Evolutionary conservation across 768 basidiomycete species (phyloP).

Genomic region (Kondoa malvinella): DNA sequence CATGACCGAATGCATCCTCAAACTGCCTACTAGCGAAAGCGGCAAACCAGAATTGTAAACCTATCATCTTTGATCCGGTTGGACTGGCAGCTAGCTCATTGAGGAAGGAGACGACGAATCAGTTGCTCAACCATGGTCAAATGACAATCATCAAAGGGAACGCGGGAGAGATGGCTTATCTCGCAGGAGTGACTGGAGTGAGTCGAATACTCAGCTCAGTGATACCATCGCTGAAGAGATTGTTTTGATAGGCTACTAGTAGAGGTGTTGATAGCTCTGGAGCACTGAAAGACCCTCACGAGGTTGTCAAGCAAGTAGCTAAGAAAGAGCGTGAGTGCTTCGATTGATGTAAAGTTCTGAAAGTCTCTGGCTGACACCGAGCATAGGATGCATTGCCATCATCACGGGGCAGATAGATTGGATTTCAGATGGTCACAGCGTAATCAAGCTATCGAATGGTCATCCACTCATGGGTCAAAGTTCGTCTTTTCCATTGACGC

Average conservation of each 20-base stretch:
- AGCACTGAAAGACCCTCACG: slow-evolving; percentile 57
- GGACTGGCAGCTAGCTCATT: slow-evolving; percentile 68
- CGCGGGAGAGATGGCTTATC: slow-evolving; percentile 65
- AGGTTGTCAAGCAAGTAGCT: slow-evolving; percentile 54
- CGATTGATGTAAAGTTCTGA: neutral
- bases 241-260: slow-evolving; percentile 51
- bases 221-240: too few relatives aligned
- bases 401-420: slow-evolving; percentile 68
- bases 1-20: too few relatives aligned
- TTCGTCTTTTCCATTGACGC: neutral
- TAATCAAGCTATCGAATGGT: slow-evolving; percentile 60
- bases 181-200: slow-evolving; percentile 62
- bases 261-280: slow-evolving; percentile 79
- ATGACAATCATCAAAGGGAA: slow-evolving; percentile 81
- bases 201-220: too few relatives aligned
- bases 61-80: slow-evolving; percentile 79
- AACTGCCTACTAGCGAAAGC: too few relatives aligned
- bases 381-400: slow-evolving; percentile 56
- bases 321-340: slow-evolving; percentile 46
- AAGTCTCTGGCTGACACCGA: too few relatives aligned
- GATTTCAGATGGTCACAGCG: slow-evolving; percentile 58
- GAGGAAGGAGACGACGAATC: slow-evolving; percentile 44
- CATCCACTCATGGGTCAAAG: slow-evolving; percentile 54
- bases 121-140: slow-evolving; percentile 21
- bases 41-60: slow-evolving; percentile 54